Conservation (phyloP, 2,329 filamentous ascomycete species). For the Macrophomina tecta region DNA sequence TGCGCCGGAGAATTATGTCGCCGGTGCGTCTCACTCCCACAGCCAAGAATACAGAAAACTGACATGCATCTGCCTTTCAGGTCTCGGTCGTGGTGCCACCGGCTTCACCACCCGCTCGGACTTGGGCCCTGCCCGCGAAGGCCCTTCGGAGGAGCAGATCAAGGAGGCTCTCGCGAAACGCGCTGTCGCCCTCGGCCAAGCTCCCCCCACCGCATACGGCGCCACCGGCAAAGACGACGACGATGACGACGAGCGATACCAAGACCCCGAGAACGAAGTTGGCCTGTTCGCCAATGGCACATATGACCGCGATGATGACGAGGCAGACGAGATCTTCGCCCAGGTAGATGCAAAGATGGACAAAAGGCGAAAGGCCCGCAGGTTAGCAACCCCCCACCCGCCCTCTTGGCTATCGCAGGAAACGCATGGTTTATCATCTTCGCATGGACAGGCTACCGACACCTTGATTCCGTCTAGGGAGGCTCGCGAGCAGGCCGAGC, state of each 20-base stretch:
- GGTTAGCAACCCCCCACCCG: conserved; percentile 65
- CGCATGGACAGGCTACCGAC: conserved; percentile 28
- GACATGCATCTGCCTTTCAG: too few relatives aligned
- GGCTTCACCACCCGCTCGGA: conserved; percentile 98
- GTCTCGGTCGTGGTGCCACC: conserved; percentile 95
- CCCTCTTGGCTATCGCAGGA: conserved; percentile 32
- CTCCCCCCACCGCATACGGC: conserved; percentile 76
- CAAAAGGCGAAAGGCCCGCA: conserved; percentile 80
- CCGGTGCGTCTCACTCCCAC: conserved; percentile 51
- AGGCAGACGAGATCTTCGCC: conserved; percentile 94
- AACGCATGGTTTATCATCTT: conserved; percentile 44
- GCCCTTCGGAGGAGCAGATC: conserved; percentile 96
- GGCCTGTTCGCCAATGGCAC: conserved; percentile 88
- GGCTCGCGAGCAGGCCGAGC: conserved; percentile 88
- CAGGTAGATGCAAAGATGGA: conserved; percentile 98
- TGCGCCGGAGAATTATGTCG: conserved; percentile 71
- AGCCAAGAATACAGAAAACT: too few relatives aligned
- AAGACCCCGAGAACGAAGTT: conserved; percentile 96
- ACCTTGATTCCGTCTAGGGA: conserved; percentile 72
- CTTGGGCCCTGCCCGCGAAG: conserved; percentile 91
- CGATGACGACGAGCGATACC: conserved; percentile 80
- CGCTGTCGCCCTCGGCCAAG: conserved; percentile 78
- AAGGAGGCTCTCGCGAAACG: conserved; percentile 96
- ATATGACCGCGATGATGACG: conserved; percentile 97
- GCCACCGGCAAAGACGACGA: conserved; percentile 72